Conservation (phyloP, 305 asterid genomes). For the Fraxinus ornus region DNA sequence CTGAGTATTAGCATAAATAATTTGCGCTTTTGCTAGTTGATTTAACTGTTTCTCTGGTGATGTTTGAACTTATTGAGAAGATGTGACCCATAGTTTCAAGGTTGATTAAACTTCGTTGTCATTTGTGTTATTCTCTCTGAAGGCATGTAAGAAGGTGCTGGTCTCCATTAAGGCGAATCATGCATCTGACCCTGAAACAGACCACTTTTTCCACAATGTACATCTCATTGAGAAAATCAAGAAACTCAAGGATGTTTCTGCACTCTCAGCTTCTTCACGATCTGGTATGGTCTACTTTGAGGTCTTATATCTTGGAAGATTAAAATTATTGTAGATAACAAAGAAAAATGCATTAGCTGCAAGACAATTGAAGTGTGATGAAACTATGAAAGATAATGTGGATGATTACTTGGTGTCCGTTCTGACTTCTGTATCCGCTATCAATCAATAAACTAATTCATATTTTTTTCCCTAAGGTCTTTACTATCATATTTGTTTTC, state of each 20-base stretch:
- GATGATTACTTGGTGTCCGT: neutral
- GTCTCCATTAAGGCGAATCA: constrained; percentile 29
- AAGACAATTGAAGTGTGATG: constrained; percentile 4
- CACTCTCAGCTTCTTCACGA: constrained; percentile 50
- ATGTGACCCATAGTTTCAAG: neutral
- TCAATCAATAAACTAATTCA: neutral
- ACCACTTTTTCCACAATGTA: constrained; percentile 22
- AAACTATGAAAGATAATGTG: constrained; percentile 12
- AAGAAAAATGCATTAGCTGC: constrained; percentile 7
- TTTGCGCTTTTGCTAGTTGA: constrained; percentile 11
- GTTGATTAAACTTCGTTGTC: constrained; percentile 14
- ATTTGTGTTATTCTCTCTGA: constrained; percentile 17
- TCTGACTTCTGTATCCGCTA: neutral
- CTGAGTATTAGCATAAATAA: neutral
- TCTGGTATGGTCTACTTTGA: constrained; percentile 50
- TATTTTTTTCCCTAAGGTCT: neutral
- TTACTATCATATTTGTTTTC: neutral
- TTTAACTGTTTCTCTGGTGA: neutral
- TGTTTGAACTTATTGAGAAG: neutral
- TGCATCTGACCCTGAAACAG: constrained; percentile 27
- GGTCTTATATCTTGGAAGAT: constrained; percentile 14
- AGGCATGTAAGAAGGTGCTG: constrained; percentile 81
- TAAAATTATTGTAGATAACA: constrained; percentile 2
- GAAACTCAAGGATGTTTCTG: constrained; percentile 52
- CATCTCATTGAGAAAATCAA: constrained; percentile 46